phyloP scores from a whole-genome alignment of 2,329 filamentous ascomycete species.

The Nectriaceae sp. region DNA sequence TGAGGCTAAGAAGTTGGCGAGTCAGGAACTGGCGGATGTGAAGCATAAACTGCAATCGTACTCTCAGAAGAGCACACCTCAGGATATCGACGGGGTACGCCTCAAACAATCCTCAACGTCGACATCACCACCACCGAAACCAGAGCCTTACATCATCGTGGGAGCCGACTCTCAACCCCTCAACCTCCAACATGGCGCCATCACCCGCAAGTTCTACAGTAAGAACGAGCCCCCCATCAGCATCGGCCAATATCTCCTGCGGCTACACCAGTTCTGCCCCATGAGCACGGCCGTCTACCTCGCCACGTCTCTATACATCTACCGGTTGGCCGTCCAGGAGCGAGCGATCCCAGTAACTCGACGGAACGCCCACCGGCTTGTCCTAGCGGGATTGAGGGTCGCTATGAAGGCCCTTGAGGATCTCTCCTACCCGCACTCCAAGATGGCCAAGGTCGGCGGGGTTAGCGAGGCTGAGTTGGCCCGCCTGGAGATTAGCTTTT shows the following conservation, averaged over 20 bases:
- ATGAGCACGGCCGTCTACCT: conserved; percentile 94
- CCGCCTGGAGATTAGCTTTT: conserved; percentile 85
- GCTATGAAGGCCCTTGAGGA: conserved; percentile 97
- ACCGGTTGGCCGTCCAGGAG: conserved; percentile 77
- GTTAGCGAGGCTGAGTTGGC: conserved; percentile 81
- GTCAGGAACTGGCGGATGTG: conserved; percentile 13
- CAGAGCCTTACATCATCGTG: conserved; percentile 60
- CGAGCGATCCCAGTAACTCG: conserved; percentile 77
- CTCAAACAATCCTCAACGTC: conserved; percentile 43
- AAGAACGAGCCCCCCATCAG: conserved; percentile 83
- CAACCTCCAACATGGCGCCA: conserved; percentile 77
- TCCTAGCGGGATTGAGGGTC: conserved; percentile 81
- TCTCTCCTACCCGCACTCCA: conserved; percentile 79
- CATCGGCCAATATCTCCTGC: conserved; percentile 80
- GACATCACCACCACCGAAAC: conserved; percentile 26
- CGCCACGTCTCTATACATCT: conserved; percentile 84
- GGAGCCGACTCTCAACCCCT: conserved; percentile 73
- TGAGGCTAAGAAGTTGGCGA: conserved; percentile 26
- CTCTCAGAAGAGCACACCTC: neutral
- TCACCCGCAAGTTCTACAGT: conserved; percentile 91
- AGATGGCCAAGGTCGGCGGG: conserved; percentile 85
- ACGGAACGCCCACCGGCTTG: conserved; percentile 82
- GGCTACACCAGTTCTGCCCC: conserved; percentile 88
- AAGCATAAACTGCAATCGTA: conserved; percentile 1
- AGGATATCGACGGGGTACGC: conserved; percentile 57